phyloP scores from a whole-genome alignment of 352 stramenopile genomes.

The Pythium insidiosum region DNA sequence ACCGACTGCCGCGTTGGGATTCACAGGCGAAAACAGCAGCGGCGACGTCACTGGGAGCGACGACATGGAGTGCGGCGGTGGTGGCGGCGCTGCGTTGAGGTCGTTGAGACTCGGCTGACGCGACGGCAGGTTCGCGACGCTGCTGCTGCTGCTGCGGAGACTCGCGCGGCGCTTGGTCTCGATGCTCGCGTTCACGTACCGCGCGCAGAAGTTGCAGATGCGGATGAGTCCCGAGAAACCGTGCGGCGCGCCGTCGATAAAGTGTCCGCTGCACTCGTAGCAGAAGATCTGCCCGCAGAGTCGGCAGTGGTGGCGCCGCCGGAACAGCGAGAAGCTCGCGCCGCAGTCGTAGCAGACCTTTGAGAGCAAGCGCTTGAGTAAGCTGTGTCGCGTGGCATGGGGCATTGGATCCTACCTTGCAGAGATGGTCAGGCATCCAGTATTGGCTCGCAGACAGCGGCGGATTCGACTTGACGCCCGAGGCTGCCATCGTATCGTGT shows the following conservation, averaged over 20 bases:
- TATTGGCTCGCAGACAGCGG: slow-evolving; percentile 28
- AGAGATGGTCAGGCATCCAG: slow-evolving; percentile 84
- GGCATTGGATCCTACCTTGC: slow-evolving; percentile 36
- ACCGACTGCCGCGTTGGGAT: background rate
- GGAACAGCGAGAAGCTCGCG: slow-evolving; percentile 72
- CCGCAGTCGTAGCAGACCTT: slow-evolving; percentile 83
- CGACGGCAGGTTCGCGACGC: slow-evolving; percentile 2
- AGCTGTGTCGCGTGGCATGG: background rate
- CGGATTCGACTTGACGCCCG: background rate
- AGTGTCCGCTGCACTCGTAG: slow-evolving; percentile 73
- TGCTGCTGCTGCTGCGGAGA: slow-evolving; percentile 12
- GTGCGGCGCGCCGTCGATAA: slow-evolving; percentile 52
- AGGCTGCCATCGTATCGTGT: background rate
- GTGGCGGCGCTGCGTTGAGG: background rate
- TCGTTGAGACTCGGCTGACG: background rate
- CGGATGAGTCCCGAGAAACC: slow-evolving; percentile 50
- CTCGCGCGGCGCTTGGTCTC: slow-evolving; percentile 24
- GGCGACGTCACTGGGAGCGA: slow-evolving; percentile 4
- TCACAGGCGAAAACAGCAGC: slow-evolving; percentile 11
- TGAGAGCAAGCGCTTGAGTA: background rate
- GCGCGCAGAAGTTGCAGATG: slow-evolving; percentile 71
- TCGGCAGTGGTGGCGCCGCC: slow-evolving; percentile 80
- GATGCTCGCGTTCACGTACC: slow-evolving; percentile 29
- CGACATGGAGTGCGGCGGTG: background rate
- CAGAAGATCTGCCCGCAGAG: slow-evolving; percentile 84